phyloP scores from a whole-genome alignment of 208 protist genomes.

The Plasmodiophora brassicae region DNA sequence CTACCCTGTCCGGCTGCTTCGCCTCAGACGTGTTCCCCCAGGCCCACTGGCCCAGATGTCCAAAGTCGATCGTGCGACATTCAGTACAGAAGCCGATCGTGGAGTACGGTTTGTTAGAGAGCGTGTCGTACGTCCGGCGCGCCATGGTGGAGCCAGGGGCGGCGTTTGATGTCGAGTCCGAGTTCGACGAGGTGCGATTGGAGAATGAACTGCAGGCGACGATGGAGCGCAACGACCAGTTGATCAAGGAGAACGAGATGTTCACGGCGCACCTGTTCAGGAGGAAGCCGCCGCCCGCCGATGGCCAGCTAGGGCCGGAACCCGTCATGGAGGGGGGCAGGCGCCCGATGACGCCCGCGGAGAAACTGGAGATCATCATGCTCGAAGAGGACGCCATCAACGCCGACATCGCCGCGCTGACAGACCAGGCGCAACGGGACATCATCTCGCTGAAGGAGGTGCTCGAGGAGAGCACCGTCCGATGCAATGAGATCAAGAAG shows the following conservation, averaged over 20 bases:
- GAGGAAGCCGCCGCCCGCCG: background rate
- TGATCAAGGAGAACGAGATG: slow-evolving; percentile 25
- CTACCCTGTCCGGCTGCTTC: too few relatives aligned
- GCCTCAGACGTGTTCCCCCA: too few relatives aligned
- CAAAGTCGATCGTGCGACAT: too few relatives aligned
- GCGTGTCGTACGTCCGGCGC: too few relatives aligned
- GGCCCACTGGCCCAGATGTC: too few relatives aligned
- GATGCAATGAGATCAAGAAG: slow-evolving; percentile 53
- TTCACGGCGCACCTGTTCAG: background rate
- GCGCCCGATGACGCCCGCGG: background rate
- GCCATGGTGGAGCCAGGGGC: background rate
- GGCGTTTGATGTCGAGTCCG: background rate
- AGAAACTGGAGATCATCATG: slow-evolving; percentile 24
- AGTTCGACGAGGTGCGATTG: background rate
- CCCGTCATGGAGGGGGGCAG: background rate
- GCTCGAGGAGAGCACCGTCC: slow-evolving; percentile 50
- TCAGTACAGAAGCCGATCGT: too few relatives aligned
- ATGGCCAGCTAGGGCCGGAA: background rate
- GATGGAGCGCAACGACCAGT: background rate
- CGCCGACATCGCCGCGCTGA: background rate
- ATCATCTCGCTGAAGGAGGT: slow-evolving; percentile 25
- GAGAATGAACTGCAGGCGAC: background rate
- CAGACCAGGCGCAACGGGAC: background rate
- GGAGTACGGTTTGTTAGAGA: too few relatives aligned
- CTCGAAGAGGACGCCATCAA: background rate